Percentiles rank a stretch among this genome's conserved stretches.
These are phyloP conservation scores for Pittosporum tobira DNA, from an alignment of 129 eudicot species.

Conservation along the genomic window DNA sequence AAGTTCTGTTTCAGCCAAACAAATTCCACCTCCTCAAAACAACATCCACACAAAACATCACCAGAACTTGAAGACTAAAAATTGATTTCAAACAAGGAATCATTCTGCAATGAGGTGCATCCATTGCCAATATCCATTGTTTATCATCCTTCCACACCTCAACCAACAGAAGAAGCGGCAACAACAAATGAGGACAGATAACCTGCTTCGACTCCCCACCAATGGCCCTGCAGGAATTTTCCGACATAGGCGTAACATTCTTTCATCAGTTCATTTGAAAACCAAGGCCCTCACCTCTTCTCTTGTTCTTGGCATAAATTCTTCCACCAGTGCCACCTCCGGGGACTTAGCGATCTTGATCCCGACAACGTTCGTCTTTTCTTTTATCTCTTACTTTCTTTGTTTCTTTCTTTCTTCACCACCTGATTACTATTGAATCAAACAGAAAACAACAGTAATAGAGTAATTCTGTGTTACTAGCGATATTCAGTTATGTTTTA, in stretches of 20 bases:
- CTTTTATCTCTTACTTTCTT: background rate
- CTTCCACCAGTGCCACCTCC: slow-evolving; percentile 25
- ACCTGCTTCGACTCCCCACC: slow-evolving; percentile 10
- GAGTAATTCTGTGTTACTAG: background rate
- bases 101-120: slow-evolving; percentile 25
- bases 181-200: slow-evolving; percentile 10
- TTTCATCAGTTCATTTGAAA: slow-evolving; percentile 10
- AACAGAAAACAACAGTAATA: background rate
- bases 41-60: slow-evolving; percentile 21
- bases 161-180: too few species aligned
- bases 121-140: slow-evolving; percentile 11
- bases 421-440: background rate
- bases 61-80: slow-evolving; percentile 4
- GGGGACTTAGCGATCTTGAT: slow-evolving; percentile 42
- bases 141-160: slow-evolving; percentile 5
- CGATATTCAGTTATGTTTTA: slow-evolving; percentile 1
- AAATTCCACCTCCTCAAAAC: slow-evolving; percentile 18
- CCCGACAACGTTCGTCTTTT: slow-evolving; percentile 35
- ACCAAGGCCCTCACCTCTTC: slow-evolving; percentile 27
- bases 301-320: slow-evolving; percentile 21
- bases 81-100: background rate
- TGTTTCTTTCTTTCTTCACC: background rate
- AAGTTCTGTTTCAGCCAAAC: slow-evolving; percentile 12
- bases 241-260: background rate
- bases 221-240: background rate